Conservation (phyloP, 345 rosid genomes). For the Angophora floribunda region DNA sequence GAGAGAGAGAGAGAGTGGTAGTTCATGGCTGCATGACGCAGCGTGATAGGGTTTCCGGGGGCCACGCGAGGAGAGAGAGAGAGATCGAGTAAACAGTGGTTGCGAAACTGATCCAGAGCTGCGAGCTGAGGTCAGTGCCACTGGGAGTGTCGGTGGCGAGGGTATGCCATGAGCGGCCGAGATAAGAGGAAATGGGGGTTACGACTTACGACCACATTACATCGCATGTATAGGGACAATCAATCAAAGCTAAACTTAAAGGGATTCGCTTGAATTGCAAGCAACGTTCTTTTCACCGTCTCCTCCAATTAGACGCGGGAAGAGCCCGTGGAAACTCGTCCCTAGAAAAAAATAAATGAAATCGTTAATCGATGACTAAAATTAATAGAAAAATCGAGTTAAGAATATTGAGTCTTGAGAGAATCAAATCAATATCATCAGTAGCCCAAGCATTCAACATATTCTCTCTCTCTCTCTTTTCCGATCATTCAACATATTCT, state of each 20-base stretch:
- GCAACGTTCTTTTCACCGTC: background rate
- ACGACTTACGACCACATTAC: background rate
- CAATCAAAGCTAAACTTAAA: background rate
- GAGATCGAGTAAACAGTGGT: background rate
- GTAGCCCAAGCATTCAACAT: background rate
- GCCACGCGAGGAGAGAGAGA: background rate
- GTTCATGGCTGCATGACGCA: background rate
- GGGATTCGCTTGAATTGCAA: background rate
- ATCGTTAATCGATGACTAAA: background rate
- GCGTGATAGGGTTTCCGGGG: background rate
- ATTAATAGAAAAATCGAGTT: background rate
- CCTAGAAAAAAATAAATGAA: background rate
- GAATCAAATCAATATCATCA: background rate
- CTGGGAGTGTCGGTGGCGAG: background rate
- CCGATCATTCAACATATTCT: background rate
- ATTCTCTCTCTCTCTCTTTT: too few species aligned
- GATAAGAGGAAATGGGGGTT: background rate
- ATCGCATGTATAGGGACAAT: background rate
- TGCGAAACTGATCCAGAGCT: background rate
- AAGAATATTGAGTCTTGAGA: background rate
- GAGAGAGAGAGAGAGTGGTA: background rate
- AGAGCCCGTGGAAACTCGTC: background rate
- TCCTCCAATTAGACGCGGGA: background rate
- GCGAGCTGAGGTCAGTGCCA: background rate
- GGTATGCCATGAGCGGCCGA: background rate